Evolutionary conservation across 2,329 filamentous ascomycete genomes (phyloP), one percentile per base, ranked within the genome.

Genomic region (Colletotrichum sp.): DNA sequence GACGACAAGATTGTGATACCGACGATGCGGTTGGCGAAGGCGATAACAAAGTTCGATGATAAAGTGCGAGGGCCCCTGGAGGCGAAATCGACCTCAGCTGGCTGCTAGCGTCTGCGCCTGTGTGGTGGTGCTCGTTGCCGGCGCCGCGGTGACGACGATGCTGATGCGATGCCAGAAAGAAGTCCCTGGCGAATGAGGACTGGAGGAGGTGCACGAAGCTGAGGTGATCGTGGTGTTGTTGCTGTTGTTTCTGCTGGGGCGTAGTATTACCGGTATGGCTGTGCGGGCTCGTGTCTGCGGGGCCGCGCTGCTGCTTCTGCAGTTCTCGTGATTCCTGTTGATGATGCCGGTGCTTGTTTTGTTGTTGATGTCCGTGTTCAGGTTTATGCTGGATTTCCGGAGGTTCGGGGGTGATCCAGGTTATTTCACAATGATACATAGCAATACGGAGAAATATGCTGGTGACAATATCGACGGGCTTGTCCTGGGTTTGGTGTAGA

Each of bases 351-450:
- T 65, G 38, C 30, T 67, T 30, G 16, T 56, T 28, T 30, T 14
- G 56, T n/a, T 18, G 38, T 30, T 59, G 63, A 43, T 59, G 63
- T 52, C 56, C 63, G 56, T 66, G 55, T 62, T 56, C 62, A 48
- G 24, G 26, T 28, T 69, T 71, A 61, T 72, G 69, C 56, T 69
- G 69, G 55, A 32, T 36, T 62, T 73, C 69, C 58, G 58, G 58
- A 8, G 43, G 26, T 38, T 75, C 73, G 69, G 73, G 73, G 63
- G 63, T 64, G 56, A 36, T 64, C 73, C 69, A 75, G 48, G 69
- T 68, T 73, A 75, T 75, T 59, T 75, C 73, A 64, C 73, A 75
- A 48, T 75, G 73, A 75, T 75, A 75, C 73, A 75, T 75, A 59
- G 64, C 69, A 75, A 61, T 75, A 43, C 73, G 63, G 56, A 36